Base-by-base conservation (phyloP, 2,329 filamentous ascomycete species). In the Aspergillus sp. region DNA sequence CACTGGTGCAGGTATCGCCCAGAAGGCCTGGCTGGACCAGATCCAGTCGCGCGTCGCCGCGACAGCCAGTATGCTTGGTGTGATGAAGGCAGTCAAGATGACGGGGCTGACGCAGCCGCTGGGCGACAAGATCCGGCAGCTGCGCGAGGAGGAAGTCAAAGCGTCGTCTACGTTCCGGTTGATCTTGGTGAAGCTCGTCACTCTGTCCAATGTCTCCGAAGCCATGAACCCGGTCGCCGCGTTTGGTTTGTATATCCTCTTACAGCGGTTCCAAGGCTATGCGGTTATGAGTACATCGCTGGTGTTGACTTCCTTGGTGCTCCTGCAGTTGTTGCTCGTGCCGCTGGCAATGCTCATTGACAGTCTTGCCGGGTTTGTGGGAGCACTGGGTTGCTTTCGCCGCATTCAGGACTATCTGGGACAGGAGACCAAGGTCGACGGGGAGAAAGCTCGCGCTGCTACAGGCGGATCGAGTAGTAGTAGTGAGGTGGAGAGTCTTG, bases 71-170 rank as follows among this genome's bases (percentile, higher is more conserved):
- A 67, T 72, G 23, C 70, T 79, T 21, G 65, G 68, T 1, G 70
- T 68, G 54, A 78, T 80, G 70, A 80, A 78, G 62, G 44, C 19
- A 6, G 63, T 80, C 36, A 77, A 75, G 55, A 75, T 80, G 48
- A 72, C 73, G 1, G 78, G 77, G 2, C 67, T 81, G 7, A 60
- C 73, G 5, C 65, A 53, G 11, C 62, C 70, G 3, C 60, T 78
- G 1, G 66, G 67, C 19, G 58, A 65, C 3, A 62, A 71, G 2
- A 67, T 80, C 3, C 75, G 79, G 56, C 60, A 60, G 1, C 59
- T 78, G 25, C 73, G 78, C 6, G 58, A 73, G 1, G 63, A 73
- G 3, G 78, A 80, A 60, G 62, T 81, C 0, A 53, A 48, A 32
- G 49, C 49, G 6, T 51, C 49, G n/a, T 32, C 32, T 1, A 58